Base-by-base conservation (phyloP, 2,329 filamentous ascomycete species). In the Spiromastix sp. region DNA sequence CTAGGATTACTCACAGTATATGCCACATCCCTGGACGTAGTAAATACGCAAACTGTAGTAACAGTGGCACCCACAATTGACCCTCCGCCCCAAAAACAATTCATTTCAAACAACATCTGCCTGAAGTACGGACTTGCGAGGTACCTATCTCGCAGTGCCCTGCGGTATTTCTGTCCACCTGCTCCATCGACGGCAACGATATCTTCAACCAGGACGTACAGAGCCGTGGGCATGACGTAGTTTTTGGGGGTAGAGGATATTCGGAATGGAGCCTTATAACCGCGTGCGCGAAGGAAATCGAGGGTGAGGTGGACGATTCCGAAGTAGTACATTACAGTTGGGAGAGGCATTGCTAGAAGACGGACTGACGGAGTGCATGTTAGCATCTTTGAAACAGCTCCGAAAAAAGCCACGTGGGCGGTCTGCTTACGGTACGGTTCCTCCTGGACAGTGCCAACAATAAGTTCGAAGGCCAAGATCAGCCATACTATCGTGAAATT, bases 141-240 rank as follows among this genome's bases (percentile, higher is more conserved):
- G 42, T 74, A 76, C 42, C 72, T 58, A 25, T 60, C 64, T 32
- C 66, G 57, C 13, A 76, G 48, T 0, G 66, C 66, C 45, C 66
- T 59, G 29, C 72, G 61, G 43, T 70, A 77, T 2, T 59, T 64
- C 38, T 68, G 63, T 1, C 71, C 72, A 7, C 73, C 77, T 3
- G 67, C 70, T 13, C 74, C 77, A 48, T 81, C 79, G 26, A 82
- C 78, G 4, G 74, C 76, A 10, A 79, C 68, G 16, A 80, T 67
- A 46, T 82, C 78, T 54, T 82, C 78, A 17, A 81, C 71, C 19
- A 81, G 65, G 32, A 77, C 78, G 45, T 79, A 77, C 2, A 72
- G 66, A 2, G 73, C 69, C 0, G 78, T 78, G 3, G 71, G 66
- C 38, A 79, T 71, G 4, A 54, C 59, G 11, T 65, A 66, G 12